phyloP scores from a whole-genome alignment of 164 flowering plant species.

The Akebia trifoliata region DNA sequence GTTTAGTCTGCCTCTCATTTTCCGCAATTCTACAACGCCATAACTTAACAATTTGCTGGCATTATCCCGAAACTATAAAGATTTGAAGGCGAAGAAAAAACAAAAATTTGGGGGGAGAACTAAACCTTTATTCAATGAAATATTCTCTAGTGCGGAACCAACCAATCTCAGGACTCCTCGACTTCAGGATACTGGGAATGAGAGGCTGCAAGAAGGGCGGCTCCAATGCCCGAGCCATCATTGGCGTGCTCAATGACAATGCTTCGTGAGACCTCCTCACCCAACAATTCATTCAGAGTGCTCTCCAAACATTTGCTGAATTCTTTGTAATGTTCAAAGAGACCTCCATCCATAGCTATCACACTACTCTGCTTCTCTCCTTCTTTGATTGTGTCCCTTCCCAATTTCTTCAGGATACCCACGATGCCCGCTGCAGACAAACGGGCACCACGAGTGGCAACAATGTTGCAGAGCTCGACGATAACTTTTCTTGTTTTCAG shows the following conservation, averaged over 20 bases:
- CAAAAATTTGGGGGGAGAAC: not conserved
- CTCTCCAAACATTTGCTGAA: slow-evolving; percentile 55
- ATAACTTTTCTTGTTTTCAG: slow-evolving; percentile 67
- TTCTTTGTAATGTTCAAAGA: slow-evolving; percentile 76
- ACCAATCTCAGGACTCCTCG: slow-evolving; percentile 37
- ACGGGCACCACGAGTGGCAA: slow-evolving; percentile 82
- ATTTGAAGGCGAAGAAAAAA: slow-evolving; percentile 11
- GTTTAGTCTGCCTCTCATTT: slow-evolving; percentile 8
- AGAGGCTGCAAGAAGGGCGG: slow-evolving; percentile 92
- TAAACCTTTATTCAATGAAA: not conserved
- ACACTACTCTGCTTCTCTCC: slow-evolving; percentile 62
- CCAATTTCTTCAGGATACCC: slow-evolving; percentile 83
- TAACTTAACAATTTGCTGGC: slow-evolving; percentile 23
- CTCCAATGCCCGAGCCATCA: slow-evolving; percentile 95
- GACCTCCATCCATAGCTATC: slow-evolving; percentile 82
- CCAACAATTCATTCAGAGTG: slow-evolving; percentile 71
- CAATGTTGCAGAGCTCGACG: slow-evolving; percentile 72
- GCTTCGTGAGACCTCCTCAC: slow-evolving; percentile 41
- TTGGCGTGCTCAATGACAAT: slow-evolving; percentile 55
- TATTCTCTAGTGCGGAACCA: not conserved
- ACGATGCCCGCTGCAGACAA: slow-evolving; percentile 90
- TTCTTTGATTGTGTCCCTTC: slow-evolving; percentile 53
- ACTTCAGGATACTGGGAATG: slow-evolving; percentile 68
- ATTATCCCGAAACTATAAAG: slow-evolving; percentile 9
- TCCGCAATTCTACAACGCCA: slow-evolving; percentile 15